Conservation (phyloP, 2,329 filamentous ascomycete species). For the Keithomyces neogunnii region DNA sequence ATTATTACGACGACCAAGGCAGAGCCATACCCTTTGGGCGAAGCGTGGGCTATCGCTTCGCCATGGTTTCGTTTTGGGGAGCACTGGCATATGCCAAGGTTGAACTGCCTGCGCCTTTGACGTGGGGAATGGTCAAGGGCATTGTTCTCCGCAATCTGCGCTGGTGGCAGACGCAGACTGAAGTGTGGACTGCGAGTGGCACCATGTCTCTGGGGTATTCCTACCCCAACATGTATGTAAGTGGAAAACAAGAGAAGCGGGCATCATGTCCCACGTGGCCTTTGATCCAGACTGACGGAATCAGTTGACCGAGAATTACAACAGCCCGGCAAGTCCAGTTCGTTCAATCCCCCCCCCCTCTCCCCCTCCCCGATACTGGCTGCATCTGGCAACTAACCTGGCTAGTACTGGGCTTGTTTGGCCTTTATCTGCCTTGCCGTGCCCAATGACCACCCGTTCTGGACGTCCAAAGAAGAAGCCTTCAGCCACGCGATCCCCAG, state of each 20-base stretch:
- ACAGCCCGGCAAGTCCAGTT: constrained; percentile 60
- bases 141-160: constrained; percentile 64
- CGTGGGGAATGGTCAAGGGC: constrained; percentile 73
- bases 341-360: constrained; percentile 12
- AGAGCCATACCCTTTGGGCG: constrained; percentile 69
- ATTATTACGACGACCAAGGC: constrained; percentile 68
- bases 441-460: constrained; percentile 64
- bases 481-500: constrained; percentile 46
- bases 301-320: constrained; percentile 73
- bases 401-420: constrained; percentile 70
- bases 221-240: constrained; percentile 66
- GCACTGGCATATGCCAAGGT: constrained; percentile 68
- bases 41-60: constrained; percentile 74
- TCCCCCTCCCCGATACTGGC: background rate
- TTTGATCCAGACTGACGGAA: too few species aligned
- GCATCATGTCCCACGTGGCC: background rate
- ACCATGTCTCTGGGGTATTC: constrained; percentile 70
- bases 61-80: constrained; percentile 79
- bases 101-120: constrained; percentile 61
- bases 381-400: constrained; percentile 13
- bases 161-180: constrained; percentile 69
- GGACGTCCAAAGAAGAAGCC: constrained; percentile 59
- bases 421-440: constrained; percentile 68
- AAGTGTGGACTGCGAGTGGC: constrained; percentile 68
- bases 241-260: constrained; percentile 13